These are phyloP conservation scores for Eutrema japonicum DNA, from an alignment of 345 rosid species.

Conservation along the genomic window DNA sequence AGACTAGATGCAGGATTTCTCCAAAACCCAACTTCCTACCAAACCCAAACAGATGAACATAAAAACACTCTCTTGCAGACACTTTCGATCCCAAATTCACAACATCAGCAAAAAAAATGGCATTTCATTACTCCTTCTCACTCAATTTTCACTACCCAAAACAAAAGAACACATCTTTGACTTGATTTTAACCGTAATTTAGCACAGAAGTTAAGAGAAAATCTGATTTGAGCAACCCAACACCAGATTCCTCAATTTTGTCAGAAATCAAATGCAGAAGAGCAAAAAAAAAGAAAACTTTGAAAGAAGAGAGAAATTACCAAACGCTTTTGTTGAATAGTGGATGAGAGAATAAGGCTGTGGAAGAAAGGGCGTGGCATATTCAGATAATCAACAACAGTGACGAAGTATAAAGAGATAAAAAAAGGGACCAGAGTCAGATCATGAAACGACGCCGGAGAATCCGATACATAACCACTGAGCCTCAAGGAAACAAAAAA, in stretches of 20 bases:
- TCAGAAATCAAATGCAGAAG: background rate
- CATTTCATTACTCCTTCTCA: background rate
- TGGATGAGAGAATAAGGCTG: slow-evolving; percentile 58
- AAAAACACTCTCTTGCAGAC: slow-evolving; percentile 2
- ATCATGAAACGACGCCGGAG: slow-evolving; percentile 52
- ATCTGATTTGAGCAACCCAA: slow-evolving; percentile 25
- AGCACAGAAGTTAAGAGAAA: background rate
- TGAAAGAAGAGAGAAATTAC: slow-evolving; percentile 43
- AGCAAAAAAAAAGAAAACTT: background rate
- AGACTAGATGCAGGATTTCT: slow-evolving; percentile 24
- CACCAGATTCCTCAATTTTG: slow-evolving; percentile 7
- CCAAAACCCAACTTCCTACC: background rate
- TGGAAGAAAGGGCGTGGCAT: slow-evolving; percentile 65
- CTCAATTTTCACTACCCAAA: slow-evolving; percentile 16
- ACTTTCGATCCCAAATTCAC: background rate
- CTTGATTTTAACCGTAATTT: background rate
- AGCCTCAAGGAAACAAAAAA: background rate
- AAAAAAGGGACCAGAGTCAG: slow-evolving; percentile 44
- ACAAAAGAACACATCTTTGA: slow-evolving; percentile 17
- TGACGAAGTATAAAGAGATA: slow-evolving; percentile 19
- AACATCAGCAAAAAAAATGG: too few species aligned
- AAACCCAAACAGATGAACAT: background rate
- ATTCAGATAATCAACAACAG: slow-evolving; percentile 37
- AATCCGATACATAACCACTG: slow-evolving; percentile 4
- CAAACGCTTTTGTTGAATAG: slow-evolving; percentile 56